Base-by-base conservation (phyloP, 225 moss, liverwort and hornwort species). In the Polytrichum commune region DNA sequence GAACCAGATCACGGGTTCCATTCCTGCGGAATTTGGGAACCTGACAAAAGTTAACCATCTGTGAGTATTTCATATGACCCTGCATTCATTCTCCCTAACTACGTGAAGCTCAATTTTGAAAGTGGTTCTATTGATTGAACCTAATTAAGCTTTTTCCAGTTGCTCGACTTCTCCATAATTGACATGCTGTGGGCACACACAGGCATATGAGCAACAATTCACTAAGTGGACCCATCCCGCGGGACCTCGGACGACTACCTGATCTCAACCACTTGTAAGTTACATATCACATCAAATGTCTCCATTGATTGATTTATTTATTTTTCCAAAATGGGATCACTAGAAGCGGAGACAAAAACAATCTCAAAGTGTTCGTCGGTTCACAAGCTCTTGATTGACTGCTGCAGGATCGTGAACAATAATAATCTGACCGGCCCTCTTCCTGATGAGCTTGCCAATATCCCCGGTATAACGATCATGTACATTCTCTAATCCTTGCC, bases 191-290 rank as follows among this genome's bases (percentile, higher is more conserved):
- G 46, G 46, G 46, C 46, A 46, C 16, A 16, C 3, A 3, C 85
- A 94, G 92, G 89, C 94, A 94, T 82, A 82, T 94, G 80, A 90
- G 85, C 64, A 92, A 92, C 73, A 94, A 94, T 63, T 83, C 86
- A 8, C 25, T 94, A 7, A 63, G 0, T 57, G 88, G 90, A 53
- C 0, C 66, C 24, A 68, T 92, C 70, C 94, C 94, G 4, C 24
- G 25, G 24, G 88, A 90, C 29, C 72, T 90, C 63, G 80, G 90
- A 46, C 72, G 76, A 66, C 67, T 82, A n/a, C 18, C 65, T 1
- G 29, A 7, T 5, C 53, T 92, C 55, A 82, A 82, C 69, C 92
- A 92, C 79, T 80, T 94, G 85, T 87, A 63, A 35, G n/a, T 46
- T 10, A 46, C 16, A 46, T 46, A 46, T 46, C 13, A 46, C 46